Evolutionary conservation across 2,329 filamentous ascomycete species (phyloP), one percentile per base, ranked within the genome.

Genomic region (Fusarium secorum): DNA sequence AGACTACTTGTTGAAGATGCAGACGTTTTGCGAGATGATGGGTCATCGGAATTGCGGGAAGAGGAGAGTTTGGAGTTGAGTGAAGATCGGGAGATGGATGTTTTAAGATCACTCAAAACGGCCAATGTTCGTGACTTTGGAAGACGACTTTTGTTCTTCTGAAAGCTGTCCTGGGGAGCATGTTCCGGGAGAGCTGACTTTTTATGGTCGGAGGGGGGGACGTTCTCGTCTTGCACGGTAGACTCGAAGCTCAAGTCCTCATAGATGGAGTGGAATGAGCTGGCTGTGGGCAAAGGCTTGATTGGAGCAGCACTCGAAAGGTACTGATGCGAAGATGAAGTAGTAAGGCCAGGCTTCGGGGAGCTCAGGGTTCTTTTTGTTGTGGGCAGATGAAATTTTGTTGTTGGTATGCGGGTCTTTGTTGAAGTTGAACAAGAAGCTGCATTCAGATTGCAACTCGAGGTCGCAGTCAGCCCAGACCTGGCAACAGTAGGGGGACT

Each of bases 91-190:
- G 84, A 85, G 4, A 86, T 79, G 2, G 84, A 83, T 5, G 81
- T 79, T 10, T 83, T 84, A 39, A 87, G 66, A 15, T 81, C 85
- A 11, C 83, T 83, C 15, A 87, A 72, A 3, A 84, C 81, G 28
- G 72, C 81, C 69, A 86, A 77, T 3, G 85, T 86, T 30, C 80
- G 79, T 10, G 85, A 85, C 61, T 80, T 85, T 11, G 85, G 81
- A 2, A 86, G 66, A 33, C 75, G 79, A 18, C 71, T 77, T 46
- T 74, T 75, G 13, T 26, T 54, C 48, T n/a, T 52, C 15, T 20
- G 22, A n/a, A 20, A 26, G 15, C 2, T 26, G 3, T 5, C 48
- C 14, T 52, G 58, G 15, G 42, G n/a, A 10, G 49, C 26, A 15
- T 32, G 11, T 28, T 42, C n/a, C 22, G 42, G 33, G 2, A 49